These are phyloP conservation scores for Rhizophagus prolifer DNA, from an alignment of 192 early-diverging fungal genomes.

Conservation along the genomic window DNA sequence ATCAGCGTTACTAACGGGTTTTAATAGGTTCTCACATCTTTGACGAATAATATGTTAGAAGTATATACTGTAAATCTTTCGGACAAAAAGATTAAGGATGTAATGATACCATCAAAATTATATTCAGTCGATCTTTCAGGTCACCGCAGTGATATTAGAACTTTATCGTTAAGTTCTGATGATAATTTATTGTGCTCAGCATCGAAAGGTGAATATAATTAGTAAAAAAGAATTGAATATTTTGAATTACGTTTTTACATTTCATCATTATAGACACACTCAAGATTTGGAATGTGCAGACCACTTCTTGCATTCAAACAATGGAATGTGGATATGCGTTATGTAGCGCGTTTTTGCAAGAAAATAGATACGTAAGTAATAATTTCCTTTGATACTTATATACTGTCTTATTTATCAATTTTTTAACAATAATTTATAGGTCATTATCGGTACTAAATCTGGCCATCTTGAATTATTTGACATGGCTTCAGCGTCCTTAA, in stretches of 20 bases:
- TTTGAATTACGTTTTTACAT: neutral
- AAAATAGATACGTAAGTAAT: constrained; percentile 69
- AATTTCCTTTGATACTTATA: neutral
- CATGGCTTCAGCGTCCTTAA: constrained; percentile 75
- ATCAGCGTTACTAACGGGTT: neutral
- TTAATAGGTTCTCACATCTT: constrained; percentile 63
- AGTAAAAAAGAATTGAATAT: neutral
- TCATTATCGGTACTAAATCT: constrained; percentile 91
- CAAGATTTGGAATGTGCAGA: constrained; percentile 90
- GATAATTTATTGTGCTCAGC: constrained; percentile 85
- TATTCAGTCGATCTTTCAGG: constrained; percentile 80
- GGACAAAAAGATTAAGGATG: constrained; percentile 61
- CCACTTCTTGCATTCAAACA: constrained; percentile 81
- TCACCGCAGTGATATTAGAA: constrained; percentile 88
- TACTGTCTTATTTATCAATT: neutral
- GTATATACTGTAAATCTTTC: constrained; percentile 68
- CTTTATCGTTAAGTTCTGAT: constrained; percentile 86
- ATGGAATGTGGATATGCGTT: constrained; percentile 90
- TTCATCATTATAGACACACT: constrained; percentile 51
- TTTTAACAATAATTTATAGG: constrained; percentile 31
- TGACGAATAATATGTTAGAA: constrained; percentile 84
- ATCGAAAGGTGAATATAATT: constrained; percentile 61
- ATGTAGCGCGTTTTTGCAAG: constrained; percentile 92
- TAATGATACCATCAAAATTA: constrained; percentile 63
- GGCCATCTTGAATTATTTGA: constrained; percentile 92